phyloP scores from a whole-genome alignment of 139 green algal species.

The Pseudopediastrum boryanum region DNA sequence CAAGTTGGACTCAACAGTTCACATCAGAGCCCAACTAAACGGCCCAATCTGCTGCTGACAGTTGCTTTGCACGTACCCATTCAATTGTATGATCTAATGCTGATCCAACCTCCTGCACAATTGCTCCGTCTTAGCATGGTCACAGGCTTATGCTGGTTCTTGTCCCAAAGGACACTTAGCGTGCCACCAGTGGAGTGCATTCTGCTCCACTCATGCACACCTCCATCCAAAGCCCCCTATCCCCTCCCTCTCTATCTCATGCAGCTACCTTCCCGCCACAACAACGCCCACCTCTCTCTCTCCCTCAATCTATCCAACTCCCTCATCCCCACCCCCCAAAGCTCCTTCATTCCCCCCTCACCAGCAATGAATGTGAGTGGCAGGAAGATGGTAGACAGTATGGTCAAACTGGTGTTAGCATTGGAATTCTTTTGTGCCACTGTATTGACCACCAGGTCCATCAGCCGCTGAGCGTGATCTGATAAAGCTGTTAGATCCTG shows the following conservation, averaged over 20 bases:
- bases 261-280: background rate
- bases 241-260: background rate
- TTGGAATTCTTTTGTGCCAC: constrained; percentile 20
- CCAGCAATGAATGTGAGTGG: constrained; percentile 34
- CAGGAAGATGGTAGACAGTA: constrained; percentile 30
- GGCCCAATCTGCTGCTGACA: too few species aligned
- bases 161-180: background rate
- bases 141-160: background rate
- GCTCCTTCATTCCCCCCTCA: background rate
- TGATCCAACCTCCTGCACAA: too few species aligned
- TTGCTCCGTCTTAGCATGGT: too few species aligned
- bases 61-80: too few species aligned
- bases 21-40: too few species aligned
- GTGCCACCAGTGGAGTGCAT: background rate
- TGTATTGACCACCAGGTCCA: constrained; percentile 9
- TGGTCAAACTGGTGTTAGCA: constrained; percentile 15
- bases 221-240: background rate
- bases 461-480: background rate
- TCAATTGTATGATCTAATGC: too few species aligned
- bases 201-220: background rate
- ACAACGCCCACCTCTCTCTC: too few species aligned
- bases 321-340: background rate
- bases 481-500: constrained; percentile 13
- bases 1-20: too few species aligned
- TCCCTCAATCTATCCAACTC: too few species aligned